Evolutionary conservation across 805 yeast genomes (phyloP).

Genomic region (Candida odintsovae): DNA sequence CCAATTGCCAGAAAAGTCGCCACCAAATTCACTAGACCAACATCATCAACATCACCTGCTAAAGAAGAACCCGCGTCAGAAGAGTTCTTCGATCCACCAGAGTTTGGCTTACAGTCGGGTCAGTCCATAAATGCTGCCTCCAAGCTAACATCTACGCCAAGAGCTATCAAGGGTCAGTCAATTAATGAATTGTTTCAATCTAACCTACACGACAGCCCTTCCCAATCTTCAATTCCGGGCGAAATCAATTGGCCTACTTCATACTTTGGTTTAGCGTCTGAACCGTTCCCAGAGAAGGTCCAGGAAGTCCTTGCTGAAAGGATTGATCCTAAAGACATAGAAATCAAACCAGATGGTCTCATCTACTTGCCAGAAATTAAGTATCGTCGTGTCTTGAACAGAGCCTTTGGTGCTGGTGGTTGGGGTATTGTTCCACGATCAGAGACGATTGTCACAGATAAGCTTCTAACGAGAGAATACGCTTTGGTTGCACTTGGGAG

Average conservation of each 20-base stretch:
- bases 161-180: constrained; percentile 12
- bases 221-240: constrained; percentile 6
- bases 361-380: constrained; percentile 92
- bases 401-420: constrained; percentile 97
- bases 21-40: neutral
- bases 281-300: constrained; percentile 62
- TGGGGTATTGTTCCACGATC: constrained; percentile 98
- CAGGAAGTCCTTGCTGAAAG: constrained; percentile 57
- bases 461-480: constrained; percentile 81
- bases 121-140: constrained; percentile 10
- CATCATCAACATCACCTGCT: neutral
- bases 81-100: constrained; percentile 17
- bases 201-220: constrained; percentile 19
- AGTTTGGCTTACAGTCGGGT: constrained; percentile 19
- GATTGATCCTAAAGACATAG: constrained; percentile 69
- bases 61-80: neutral
- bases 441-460: constrained; percentile 70
- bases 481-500: constrained; percentile 84
- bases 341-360: constrained; percentile 93
- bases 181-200: constrained; percentile 15
- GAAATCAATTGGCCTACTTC: constrained; percentile 76
- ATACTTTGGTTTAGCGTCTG: constrained; percentile 77
- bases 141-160: constrained; percentile 1
- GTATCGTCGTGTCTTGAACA: constrained; percentile 81
- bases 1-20: neutral